A percentile compares a stretch with the other conserved stretches of the same genome.
These are phyloP conservation scores for Cucumis cinereus DNA, from an alignment of 306 rosid species.

Conservation along the genomic window DNA sequence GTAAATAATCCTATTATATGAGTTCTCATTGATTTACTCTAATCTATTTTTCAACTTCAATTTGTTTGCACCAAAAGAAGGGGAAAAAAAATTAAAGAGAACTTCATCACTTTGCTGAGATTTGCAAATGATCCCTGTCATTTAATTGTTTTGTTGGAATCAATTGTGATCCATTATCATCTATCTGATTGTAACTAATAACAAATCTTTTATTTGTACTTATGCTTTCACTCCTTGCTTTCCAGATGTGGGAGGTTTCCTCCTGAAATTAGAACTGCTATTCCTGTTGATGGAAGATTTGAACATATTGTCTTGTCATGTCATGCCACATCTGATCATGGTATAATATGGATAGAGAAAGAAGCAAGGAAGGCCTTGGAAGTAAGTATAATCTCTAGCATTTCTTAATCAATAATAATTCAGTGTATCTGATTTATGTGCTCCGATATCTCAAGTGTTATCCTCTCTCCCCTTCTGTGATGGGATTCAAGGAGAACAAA, in stretches of 20 bases:
- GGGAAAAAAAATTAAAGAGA: too few species aligned
- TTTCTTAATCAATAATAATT: not conserved
- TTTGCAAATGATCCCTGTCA: not conserved
- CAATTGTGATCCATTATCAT: not conserved
- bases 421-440: not conserved
- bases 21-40: not conserved
- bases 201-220: constrained; percentile 9
- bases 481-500: not conserved
- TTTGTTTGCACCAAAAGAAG: too few species aligned
- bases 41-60: too few species aligned
- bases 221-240: constrained; percentile 9
- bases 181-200: not conserved
- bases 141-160: not conserved
- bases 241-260: constrained; percentile 97
- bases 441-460: not conserved
- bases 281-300: constrained; percentile 99
- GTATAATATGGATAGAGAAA: constrained; percentile 75
- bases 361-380: constrained; percentile 83
- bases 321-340: constrained; percentile 80
- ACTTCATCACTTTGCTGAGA: not conserved
- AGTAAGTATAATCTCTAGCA: constrained; percentile 36
- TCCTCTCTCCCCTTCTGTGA: not conserved
- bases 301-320: constrained; percentile 96
- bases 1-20: not conserved
- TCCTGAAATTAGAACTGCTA: constrained; percentile 89